Evolutionary conservation across 2,329 filamentous ascomycete species (phyloP), one percentile per base, ranked within the genome.

Genomic region (Hypoxylon sp.): DNA sequence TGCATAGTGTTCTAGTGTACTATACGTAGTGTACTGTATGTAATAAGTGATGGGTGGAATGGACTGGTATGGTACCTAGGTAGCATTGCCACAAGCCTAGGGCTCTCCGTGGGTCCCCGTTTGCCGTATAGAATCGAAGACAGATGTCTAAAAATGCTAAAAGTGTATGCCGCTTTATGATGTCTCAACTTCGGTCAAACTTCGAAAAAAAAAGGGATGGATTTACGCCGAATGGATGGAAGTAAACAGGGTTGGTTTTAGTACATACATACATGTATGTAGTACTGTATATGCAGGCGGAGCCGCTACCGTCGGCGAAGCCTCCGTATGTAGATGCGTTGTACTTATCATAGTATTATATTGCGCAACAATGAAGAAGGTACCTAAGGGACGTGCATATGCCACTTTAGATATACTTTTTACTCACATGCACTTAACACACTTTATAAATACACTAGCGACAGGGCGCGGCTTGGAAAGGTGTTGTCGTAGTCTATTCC

Each of bases 281-380:
- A n/a, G n/a, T n/a, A n/a, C n/a, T n/a, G n/a, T n/a, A n/a, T 43
- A 57, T 63, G 50, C 50, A 63, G 34, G 50, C 53, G 53, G 57
- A 57, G 57, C 63, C 50, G 57, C 50, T 10, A 46, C 53, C 28
- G n/a, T 50, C 51, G 52, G 45, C 41, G 28, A 56, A 57, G 38
- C 38, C 52, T 23, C 34, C 21, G 49, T 51, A 50, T 6, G 21
- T 19, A 7, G 14, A 2, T 41, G n/a, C 19, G 14, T 41, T 41
- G 36, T 41, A 41, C 36, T 5, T 38, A 17, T n/a, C 5, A 36
- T 36, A n/a, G 4, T 38, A 17, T n/a, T 14, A 36, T 36, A n/a
- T 36, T 36, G 28, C 17, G 14, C 48, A 43, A 38, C 51, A 55
- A 43, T 25, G 10, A 53, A 28, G 9, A n/a, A 41, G 32, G 28